Evolutionary conservation across 768 basidiomycete genomes (phyloP).

Genomic region (Vararia minispora): DNA sequence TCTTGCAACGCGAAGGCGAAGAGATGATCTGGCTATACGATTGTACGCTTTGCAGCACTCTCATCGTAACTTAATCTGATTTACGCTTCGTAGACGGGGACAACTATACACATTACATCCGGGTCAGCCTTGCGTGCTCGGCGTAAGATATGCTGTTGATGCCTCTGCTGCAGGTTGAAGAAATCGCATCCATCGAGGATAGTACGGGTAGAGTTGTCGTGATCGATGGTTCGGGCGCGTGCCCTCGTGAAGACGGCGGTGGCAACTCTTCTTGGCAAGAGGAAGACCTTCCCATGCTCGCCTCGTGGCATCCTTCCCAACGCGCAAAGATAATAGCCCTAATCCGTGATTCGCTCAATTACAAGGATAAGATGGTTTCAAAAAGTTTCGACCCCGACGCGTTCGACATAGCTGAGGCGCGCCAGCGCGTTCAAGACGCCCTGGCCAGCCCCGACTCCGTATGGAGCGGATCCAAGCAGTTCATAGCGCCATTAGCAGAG

Average conservation of each 20-base stretch:
- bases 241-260: slow-evolving; percentile 5
- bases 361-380: background rate
- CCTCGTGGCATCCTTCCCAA: background rate
- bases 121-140: background rate
- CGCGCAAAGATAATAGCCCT: background rate
- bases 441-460: slow-evolving; percentile 4
- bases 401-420: slow-evolving; percentile 4
- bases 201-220: slow-evolving; percentile 3
- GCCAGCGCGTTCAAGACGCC: slow-evolving; percentile 2
- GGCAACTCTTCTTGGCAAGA: slow-evolving; percentile 3
- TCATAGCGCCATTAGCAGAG: background rate
- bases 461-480: slow-evolving; percentile 3
- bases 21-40: slow-evolving; percentile 5
- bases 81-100: background rate
- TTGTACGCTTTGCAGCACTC: background rate
- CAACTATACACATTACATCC: slow-evolving; percentile 3
- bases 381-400: slow-evolving; percentile 3
- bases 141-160: background rate
- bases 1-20: slow-evolving; percentile 3
- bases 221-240: slow-evolving; percentile 4
- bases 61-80: background rate
- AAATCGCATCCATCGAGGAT: slow-evolving; percentile 1
- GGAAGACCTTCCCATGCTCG: background rate
- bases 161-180: background rate
- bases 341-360: slow-evolving; percentile 1